These are phyloP conservation scores for Pleurotus platypus DNA, from an alignment of 768 basidiomycete genomes.

Conservation along the genomic window DNA sequence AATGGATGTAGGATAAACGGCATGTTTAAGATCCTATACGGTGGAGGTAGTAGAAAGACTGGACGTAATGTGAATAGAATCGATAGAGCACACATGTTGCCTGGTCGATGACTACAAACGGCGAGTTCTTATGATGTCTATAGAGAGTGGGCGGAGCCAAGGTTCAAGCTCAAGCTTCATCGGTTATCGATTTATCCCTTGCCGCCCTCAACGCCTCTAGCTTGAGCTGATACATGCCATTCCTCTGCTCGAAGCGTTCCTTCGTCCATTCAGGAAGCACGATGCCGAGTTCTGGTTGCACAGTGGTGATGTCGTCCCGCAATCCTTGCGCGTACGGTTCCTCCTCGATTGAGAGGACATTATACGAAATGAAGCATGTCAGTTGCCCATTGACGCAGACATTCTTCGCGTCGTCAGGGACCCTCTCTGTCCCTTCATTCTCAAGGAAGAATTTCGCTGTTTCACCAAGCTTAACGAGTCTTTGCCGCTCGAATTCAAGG, in stretches of 20 bases:
- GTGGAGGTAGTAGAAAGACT: too few species aligned
- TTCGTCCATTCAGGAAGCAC: slow-evolving; percentile 34
- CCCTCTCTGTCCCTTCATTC: background rate
- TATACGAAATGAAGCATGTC: slow-evolving; percentile 31
- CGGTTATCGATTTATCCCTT: slow-evolving; percentile 3
- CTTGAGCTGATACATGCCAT: slow-evolving; percentile 33
- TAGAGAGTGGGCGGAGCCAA: too few species aligned
- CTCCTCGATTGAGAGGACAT: slow-evolving; percentile 30
- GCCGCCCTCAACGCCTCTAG: slow-evolving; percentile 27
- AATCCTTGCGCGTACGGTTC: slow-evolving; percentile 31
- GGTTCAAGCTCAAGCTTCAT: too few species aligned
- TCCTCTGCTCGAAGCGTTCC: slow-evolving; percentile 24
- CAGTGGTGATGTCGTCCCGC: slow-evolving; percentile 27
- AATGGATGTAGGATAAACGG: too few species aligned
- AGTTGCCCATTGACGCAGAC: slow-evolving; percentile 16
- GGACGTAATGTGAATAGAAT: too few species aligned
- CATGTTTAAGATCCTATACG: too few species aligned
- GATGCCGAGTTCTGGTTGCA: slow-evolving; percentile 23
- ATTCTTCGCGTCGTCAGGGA: slow-evolving; percentile 16
- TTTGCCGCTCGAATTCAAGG: slow-evolving; percentile 32
- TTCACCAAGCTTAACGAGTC: slow-evolving; percentile 17
- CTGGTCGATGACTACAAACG: too few species aligned
- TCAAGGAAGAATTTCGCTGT: slow-evolving; percentile 14
- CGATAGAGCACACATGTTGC: too few species aligned
- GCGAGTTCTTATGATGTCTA: too few species aligned